phyloP scores from a whole-genome alignment of 2,329 filamentous ascomycete genomes.

The Paecilomyces sp. region DNA sequence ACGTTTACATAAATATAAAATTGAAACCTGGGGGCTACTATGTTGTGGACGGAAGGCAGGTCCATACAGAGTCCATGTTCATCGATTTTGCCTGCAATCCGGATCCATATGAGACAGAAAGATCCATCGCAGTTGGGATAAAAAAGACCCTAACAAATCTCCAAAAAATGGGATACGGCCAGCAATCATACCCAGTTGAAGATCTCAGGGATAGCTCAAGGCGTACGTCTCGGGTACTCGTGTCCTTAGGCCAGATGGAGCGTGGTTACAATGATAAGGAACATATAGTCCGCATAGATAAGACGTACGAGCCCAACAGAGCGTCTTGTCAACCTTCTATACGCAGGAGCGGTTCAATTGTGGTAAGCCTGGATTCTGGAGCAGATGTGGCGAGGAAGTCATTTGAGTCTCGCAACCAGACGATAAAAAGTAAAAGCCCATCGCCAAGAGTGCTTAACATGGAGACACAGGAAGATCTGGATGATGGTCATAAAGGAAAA shows the following conservation, averaged over 20 bases:
- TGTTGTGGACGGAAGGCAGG: slow-evolving; percentile 5
- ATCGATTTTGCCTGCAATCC: slow-evolving; percentile 5
- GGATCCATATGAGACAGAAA: slow-evolving; percentile 6
- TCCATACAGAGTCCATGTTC: background rate
- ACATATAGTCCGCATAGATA: background rate
- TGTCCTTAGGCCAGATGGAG: background rate
- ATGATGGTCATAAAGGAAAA: background rate
- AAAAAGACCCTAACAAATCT: background rate
- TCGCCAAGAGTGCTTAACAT: background rate
- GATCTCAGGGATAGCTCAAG: background rate
- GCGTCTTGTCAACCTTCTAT: background rate
- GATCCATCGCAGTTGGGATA: background rate
- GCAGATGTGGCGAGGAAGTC: background rate
- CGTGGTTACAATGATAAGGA: background rate
- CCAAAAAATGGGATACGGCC: background rate
- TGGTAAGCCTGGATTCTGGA: background rate
- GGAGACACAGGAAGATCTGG: background rate
- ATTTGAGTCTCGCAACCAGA: background rate
- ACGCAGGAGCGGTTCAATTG: background rate
- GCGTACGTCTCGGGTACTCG: background rate
- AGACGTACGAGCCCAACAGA: background rate
- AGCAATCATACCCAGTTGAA: background rate
- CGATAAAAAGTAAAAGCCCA: background rate
- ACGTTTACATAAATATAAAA: slow-evolving; percentile 1
- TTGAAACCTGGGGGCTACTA: slow-evolving; percentile 2